Evolutionary conservation across 2,329 filamentous ascomycete genomes (phyloP), one percentile per base, ranked within the genome.

Genomic region (Epichloe bromicola): DNA sequence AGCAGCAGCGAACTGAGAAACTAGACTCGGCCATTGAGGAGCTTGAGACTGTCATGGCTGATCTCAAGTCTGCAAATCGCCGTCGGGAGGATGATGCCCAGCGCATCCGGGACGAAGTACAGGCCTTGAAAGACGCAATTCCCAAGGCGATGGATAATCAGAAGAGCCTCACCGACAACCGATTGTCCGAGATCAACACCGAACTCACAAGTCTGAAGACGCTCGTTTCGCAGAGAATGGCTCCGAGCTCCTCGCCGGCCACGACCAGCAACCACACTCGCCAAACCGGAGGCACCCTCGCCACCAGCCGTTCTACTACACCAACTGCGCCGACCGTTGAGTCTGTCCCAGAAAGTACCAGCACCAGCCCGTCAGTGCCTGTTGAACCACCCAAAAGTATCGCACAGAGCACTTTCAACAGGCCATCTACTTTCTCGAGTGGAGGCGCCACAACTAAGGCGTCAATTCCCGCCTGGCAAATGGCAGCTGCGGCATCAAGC

Each of bases 201-300:
- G 93, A 98, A 68, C 75, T 98, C 60, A 88, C 86, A 73, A 96
- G 90, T 65, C 72, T 98, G 60, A 97, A 96, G 76, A 86, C 87
- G 2, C 74, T 98, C 49, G 80, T 98, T 60, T 72, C 75, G 42
- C 79, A 83, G 65, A 70, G 81, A 54, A 76, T 83, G 75, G 73
- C 68, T 50, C 60, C 70, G 11, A 55, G 54, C 51, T 54, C 61
- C 20, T 60, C 66, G 8, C 53, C 63, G 7, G 49, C 63, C 33
- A 49, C 58, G 8, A 49, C 50, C 36, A 47, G 46, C 46, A 58
- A 52, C 53, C 60, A 58, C 48, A 2, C 38, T 19, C 50, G 50
- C 10, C 48, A 50, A 43, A 19, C 34, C 5, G 53, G 50, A 30
- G 39, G 37, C 14, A 52, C 20, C 11, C 34, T 49, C 34, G 23